Evolutionary conservation across 2,329 filamentous ascomycete species (phyloP), one percentile per base, ranked within the genome.

Genomic region (Stachybotrys elegans): DNA sequence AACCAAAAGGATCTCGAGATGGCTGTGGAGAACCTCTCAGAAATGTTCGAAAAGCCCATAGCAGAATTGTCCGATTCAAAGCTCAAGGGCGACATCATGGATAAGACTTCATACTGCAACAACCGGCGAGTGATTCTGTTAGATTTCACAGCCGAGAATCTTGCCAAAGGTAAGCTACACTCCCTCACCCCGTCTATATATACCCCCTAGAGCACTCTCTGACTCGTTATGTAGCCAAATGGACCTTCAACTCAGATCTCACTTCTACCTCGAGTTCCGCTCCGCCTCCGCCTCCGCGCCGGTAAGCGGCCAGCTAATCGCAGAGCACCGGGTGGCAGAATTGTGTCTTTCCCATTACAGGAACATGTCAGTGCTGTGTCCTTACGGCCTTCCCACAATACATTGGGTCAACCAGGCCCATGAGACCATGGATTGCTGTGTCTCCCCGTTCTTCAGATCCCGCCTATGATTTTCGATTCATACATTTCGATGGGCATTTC

Each of bases 21-120:
- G 82, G 92, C 93, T 0, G 93, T 97, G 1, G 93, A 98, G 70
- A 91, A 88, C 45, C 70, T 98, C 51, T 95, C 89, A n/a, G 91
- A 95, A 66, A 95, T 98, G 89, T 98, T 98, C 54, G 93, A 98
- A 75, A 96, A 95, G 71, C 89, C 91, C 0, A 88, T 92, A n/a
- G 71, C 82, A 32, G 90, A 96, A 57, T 73, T 98, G 16, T 80
- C 88, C 4, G 81, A 85, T 37, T 63, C 89, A n/a, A 95, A 95
- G 66, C 74, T 96, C 47, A 97, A 96, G 71, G 89, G 95, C 6
- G 92, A 96, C 52, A 98, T 98, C 60, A 88, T 98, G 82, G 92
- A 98, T 66, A 97, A 96, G 76, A 98, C 92, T 4, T 81, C 90
- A 0, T 98, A 98, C 65, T 98, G 94, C 71, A 95, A 88, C 65